Evolutionary conservation across 257 asterid species (phyloP).

Genomic region (Haberlea rhodopensis): DNA sequence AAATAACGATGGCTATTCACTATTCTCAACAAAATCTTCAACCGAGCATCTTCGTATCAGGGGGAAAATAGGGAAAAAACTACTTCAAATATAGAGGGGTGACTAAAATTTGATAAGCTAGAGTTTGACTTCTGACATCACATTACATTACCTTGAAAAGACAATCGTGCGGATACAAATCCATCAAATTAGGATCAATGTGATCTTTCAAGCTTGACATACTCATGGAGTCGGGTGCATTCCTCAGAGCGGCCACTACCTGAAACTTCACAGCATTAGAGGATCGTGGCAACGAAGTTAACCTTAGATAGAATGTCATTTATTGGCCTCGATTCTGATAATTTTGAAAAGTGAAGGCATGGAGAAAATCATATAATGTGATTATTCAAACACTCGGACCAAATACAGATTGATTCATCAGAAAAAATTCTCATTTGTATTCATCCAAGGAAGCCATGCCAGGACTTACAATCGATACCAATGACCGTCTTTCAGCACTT

Average conservation of each 20-base stretch:
- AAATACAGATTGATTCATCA: no score
- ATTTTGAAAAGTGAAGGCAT: not conserved
- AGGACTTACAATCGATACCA: slow-evolving; percentile 83
- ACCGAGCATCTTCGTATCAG: no score
- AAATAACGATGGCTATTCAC: no score
- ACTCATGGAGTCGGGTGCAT: slow-evolving; percentile 71
- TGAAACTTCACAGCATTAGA: slow-evolving; percentile 39
- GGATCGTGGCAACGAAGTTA: not conserved
- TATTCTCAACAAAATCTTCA: no score
- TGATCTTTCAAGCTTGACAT: slow-evolving; percentile 85
- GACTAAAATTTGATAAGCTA: not conserved
- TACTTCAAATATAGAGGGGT: not conserved
- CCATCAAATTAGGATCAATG: slow-evolving; percentile 72
- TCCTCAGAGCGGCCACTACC: slow-evolving; percentile 85
- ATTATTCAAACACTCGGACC: no score
- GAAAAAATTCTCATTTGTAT: not conserved
- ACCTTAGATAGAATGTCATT: not conserved
- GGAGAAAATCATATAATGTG: no score
- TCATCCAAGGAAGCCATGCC: not conserved
- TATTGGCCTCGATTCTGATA: no score
- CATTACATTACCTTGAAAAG: slow-evolving; percentile 84
- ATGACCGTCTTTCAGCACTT: slow-evolving; percentile 77
- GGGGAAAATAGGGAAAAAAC: no score
- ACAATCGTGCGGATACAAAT: slow-evolving; percentile 88
- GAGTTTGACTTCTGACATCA: not conserved